Percentiles rank a stretch among this genome's conserved stretches.
These are phyloP conservation scores for Emydomyces testavorans DNA, from an alignment of 2,329 filamentous ascomycete genomes.

Conservation along the genomic window DNA sequence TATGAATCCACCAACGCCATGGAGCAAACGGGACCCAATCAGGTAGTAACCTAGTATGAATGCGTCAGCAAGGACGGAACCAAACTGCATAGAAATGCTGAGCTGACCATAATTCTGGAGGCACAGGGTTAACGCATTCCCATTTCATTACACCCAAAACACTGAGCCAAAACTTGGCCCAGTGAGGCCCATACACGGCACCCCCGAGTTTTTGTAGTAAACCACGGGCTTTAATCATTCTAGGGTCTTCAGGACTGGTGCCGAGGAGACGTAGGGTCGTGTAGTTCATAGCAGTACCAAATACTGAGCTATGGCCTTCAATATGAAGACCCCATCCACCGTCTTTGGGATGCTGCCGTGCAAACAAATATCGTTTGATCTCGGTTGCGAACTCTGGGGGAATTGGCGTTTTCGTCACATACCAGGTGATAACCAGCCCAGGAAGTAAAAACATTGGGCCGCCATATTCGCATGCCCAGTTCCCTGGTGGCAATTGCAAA, in stretches of 20 bases:
- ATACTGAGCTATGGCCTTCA: conserved; percentile 82
- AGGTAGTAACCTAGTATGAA: conserved; percentile 51
- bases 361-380: conserved; percentile 84
- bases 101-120: conserved; percentile 70
- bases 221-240: conserved; percentile 73
- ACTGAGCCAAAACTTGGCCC: conserved; percentile 93
- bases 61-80: neutral
- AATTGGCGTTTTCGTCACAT: conserved; percentile 79
- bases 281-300: conserved; percentile 86
- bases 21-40: conserved; percentile 84
- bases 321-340: conserved; percentile 98
- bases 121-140: conserved; percentile 89
- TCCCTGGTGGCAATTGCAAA: conserved; percentile 74
- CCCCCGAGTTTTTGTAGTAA: conserved; percentile 78
- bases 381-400: conserved; percentile 68
- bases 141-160: conserved; percentile 72
- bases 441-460: conserved; percentile 93
- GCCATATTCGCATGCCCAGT: conserved; percentile 97
- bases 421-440: conserved; percentile 73
- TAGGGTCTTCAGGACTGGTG: conserved; percentile 67
- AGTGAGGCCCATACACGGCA: conserved; percentile 73
- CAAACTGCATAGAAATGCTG: neutral
- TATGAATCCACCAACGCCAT: conserved; percentile 97
- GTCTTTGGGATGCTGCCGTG: conserved; percentile 70
- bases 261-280: conserved; percentile 68